Evolutionary conservation across 2,329 filamentous ascomycete species (phyloP), one percentile per base, ranked within the genome.

Genomic region (Hypoxylon sp.): DNA sequence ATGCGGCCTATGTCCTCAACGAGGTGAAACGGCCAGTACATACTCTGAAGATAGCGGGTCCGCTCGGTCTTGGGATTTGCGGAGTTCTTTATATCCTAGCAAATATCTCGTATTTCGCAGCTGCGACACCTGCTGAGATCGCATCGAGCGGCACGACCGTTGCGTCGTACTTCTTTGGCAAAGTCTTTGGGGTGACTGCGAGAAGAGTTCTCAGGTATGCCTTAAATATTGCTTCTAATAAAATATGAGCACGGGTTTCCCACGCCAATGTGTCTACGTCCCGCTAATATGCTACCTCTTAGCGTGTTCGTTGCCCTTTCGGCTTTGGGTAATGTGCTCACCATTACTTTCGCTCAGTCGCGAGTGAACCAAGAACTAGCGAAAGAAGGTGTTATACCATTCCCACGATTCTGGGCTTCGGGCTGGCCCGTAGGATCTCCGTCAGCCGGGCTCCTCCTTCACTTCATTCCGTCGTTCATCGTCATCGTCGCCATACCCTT

Each of bases 401-500:
- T 52, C 29, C 48, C 48, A 35, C 24, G 29, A 19, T 52, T 52
- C n/a, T 52, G 48, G 48, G 48, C 48, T 13, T 52, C 48, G 5
- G 48, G 48, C 5, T 52, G 48, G 48, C 48, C 48, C 3, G 48
- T 52, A 31, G 48, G 48, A 31, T 52, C 48, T 11, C 48, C 48
- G 19, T 52, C 48, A 4, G 48, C 48, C 29, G 48, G 48, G 3
- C n/a, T 52, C 19, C 48, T 52, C 9, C 48, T 52, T 35, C 48
- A 52, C 29, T 52, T 52, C 9, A 52, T 52, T 35, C 48, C 48
- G 3, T 52, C 48, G 10, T 52, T 52, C 29, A 52, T 52, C 29
- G 48, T 52, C 48, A 52, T 52, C 29, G 48, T 52, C 29, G 48
- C 48, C n/a, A 52, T 52, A 17, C 48, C 48, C 2, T 52, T 52